phyloP scores from a whole-genome alignment of 2,329 filamentous ascomycete genomes.

The Neofusicoccum laricinum region DNA sequence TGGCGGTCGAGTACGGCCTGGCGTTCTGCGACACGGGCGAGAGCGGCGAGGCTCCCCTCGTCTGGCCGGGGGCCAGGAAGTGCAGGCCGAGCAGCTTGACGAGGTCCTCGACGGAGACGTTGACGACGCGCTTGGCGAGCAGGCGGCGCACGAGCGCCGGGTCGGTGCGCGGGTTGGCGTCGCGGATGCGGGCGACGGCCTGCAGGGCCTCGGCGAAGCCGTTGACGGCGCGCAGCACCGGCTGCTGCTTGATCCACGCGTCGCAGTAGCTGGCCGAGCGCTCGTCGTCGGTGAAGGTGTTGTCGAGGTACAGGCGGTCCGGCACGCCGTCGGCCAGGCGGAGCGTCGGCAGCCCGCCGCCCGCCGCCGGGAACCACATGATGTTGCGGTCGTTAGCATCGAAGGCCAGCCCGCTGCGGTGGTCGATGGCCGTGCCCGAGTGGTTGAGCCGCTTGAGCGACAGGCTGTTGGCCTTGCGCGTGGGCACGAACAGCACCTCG shows the following conservation, averaged over 20 bases:
- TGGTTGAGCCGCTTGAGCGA: slow-evolving; percentile 8
- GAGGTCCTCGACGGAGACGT: slow-evolving; percentile 1
- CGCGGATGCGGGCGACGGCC: not conserved
- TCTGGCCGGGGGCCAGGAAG: not conserved
- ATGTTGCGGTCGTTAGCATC: slow-evolving; percentile 3
- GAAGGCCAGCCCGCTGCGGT: not conserved
- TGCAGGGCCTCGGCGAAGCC: slow-evolving; percentile 2
- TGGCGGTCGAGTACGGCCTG: not conserved
- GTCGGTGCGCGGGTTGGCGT: not conserved
- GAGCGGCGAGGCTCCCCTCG: not conserved
- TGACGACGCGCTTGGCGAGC: slow-evolving; percentile 5
- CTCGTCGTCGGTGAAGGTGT: slow-evolving; percentile 1
- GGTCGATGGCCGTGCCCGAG: slow-evolving; percentile 3
- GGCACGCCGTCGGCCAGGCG: not conserved
- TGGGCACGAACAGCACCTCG: slow-evolving; percentile 6
- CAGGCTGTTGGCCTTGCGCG: slow-evolving; percentile 8
- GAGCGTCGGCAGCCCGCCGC: not conserved
- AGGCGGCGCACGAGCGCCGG: not conserved
- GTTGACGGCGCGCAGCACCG: not conserved
- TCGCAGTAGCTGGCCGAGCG: not conserved
- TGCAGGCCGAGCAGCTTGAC: slow-evolving; percentile 4
- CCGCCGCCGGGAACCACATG: slow-evolving; percentile 5
- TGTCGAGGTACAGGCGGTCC: slow-evolving; percentile 1
- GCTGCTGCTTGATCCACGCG: slow-evolving; percentile 1
- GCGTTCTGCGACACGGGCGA: not conserved